Evolutionary conservation across 495 filamentous ascomycete genomes (phyloP).

Genomic region (Aspergillus indologenus): DNA sequence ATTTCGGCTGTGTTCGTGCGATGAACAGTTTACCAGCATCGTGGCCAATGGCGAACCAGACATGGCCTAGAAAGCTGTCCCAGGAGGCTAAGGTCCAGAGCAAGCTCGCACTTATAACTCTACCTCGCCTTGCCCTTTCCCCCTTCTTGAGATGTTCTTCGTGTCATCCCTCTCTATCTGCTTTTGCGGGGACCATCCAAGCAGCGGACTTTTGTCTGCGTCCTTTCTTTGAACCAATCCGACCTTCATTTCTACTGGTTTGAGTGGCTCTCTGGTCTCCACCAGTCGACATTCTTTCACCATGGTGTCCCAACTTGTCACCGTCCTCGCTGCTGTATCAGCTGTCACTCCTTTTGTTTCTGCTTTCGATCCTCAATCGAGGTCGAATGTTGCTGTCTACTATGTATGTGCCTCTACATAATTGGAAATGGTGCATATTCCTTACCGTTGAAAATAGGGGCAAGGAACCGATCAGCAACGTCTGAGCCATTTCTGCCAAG

Average conservation of each 20-base stretch:
- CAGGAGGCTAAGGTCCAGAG: neutral
- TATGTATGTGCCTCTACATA: conserved; percentile 43
- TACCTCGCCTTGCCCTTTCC: conserved; percentile 4
- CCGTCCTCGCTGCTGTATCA: conserved; percentile 29
- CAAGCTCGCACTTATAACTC: neutral
- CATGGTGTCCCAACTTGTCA: conserved; percentile 33
- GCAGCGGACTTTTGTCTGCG: conserved; percentile 49
- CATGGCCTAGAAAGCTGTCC: neutral
- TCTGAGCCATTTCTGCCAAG: conserved; percentile 56
- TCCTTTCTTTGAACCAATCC: conserved; percentile 43
- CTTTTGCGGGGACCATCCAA: conserved; percentile 21
- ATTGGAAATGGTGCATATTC: neutral
- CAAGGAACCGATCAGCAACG: conserved; percentile 45
- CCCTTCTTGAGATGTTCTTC: conserved; percentile 2
- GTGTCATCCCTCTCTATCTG: conserved; percentile 9
- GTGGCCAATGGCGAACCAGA: neutral
- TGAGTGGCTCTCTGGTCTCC: conserved; percentile 17
- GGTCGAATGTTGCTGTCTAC: conserved; percentile 63
- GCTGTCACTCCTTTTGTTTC: conserved; percentile 30
- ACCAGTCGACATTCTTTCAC: conserved; percentile 26
- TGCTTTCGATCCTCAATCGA: conserved; percentile 47
- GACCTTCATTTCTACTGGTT: conserved; percentile 14
- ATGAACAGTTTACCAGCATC: neutral
- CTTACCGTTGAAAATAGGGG: conserved; percentile 34
- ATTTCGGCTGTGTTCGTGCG: conserved; percentile 7